Evolutionary conservation across 345 rosid species (phyloP).

Genomic region (Raphanus sativus): DNA sequence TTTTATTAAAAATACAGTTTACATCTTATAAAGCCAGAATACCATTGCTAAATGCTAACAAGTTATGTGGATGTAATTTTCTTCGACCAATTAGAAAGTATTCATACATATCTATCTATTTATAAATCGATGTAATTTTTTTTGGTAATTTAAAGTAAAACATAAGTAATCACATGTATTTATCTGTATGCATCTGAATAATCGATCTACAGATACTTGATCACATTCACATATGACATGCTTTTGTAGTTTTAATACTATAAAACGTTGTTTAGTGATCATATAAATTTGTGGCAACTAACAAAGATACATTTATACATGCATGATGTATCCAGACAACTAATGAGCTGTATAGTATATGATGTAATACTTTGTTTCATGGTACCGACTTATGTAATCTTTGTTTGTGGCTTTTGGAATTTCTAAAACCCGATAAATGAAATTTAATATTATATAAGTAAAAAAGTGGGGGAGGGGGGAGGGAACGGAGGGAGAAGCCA

Average conservation of each 20-base stretch:
- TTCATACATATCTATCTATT: background rate
- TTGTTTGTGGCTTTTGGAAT: constrained; percentile 32
- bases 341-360: constrained; percentile 19
- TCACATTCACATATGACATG: background rate
- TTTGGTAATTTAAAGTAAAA: background rate
- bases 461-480: background rate
- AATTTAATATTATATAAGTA: background rate
- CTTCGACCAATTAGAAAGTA: background rate
- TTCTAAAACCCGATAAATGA: background rate
- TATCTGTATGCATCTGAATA: background rate
- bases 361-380: constrained; percentile 27
- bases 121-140: background rate
- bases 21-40: background rate
- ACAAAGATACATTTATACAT: background rate
- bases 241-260: background rate
- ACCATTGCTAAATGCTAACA: background rate
- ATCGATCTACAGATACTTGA: background rate
- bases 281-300: constrained; percentile 13
- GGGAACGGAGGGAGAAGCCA: constrained; percentile 32
- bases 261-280: constrained; percentile 2
- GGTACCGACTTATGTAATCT: constrained; percentile 40
- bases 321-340: constrained; percentile 28
- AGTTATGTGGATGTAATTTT: background rate
- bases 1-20: background rate
- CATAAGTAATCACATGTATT: background rate